Base-by-base conservation (phyloP, 176 grass and related monocot species). In the Aegilops speltoides region DNA sequence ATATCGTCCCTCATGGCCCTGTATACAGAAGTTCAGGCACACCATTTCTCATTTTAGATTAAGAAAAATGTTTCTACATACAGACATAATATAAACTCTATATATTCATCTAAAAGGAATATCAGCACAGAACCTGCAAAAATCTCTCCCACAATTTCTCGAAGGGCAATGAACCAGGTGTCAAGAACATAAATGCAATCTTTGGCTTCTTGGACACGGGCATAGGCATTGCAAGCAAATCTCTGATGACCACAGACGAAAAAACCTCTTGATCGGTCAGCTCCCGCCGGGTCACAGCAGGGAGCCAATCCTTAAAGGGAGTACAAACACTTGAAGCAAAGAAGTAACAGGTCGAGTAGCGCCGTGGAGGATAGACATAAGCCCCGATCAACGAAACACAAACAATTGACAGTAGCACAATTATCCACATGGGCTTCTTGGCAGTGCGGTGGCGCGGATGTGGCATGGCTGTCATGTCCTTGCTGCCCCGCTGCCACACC, bases 181-280 rank as follows among this genome's bases (percentile, higher is more conserved):
- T 93, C 84, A 99, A 86, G 79, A 96, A 99, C 97, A 99, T 94
- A 88, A 99, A 99, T 28, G 97, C 97, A 8, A 99, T 97, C 79
- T 99, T 99, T 4, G 92, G 75, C 72, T 87, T 99, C 80, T 94
- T 94, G 14, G 85, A 86, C 15, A 86, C 64, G 68, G 84, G 75
- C 75, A 85, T 78, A 40, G 85, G 87, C 92, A 94, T 99, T 3
- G 87, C 79, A 83, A 99, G 88, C 31, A 99, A 50, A 79, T 96
- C 87, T 76, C 63, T 87, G 19, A 86, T 85, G 45, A 99, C 91
- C 29, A 94, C 97, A 22, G 83, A 79, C 15, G 94, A 91, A 61
- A 88, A 57, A 28, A 99, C 86, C 85, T 99, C 97, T 29, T 96
- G 90, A 81, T 99, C 94, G 1, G 89, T 93, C 66, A 34, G 69